phyloP scores from a whole-genome alignment of 202 grass and related monocot species.

The Zizania palustris region DNA sequence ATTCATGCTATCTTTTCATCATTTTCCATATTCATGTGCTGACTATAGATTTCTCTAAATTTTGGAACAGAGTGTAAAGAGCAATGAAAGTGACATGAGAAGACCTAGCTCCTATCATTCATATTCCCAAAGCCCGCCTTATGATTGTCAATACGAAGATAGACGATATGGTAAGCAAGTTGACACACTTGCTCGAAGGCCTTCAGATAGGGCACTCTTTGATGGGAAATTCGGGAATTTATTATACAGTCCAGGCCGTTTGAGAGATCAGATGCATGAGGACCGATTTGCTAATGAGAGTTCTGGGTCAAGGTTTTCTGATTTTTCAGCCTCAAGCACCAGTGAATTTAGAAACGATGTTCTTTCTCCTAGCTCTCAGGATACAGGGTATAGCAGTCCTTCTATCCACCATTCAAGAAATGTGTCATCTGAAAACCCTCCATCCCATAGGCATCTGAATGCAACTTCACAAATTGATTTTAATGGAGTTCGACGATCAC shows the following conservation, averaged over 20 bases:
- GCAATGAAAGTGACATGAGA: constrained; percentile 58
- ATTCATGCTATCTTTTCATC: constrained; percentile 5
- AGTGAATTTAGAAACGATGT: constrained; percentile 74
- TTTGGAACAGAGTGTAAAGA: constrained; percentile 65
- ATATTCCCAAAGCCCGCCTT: constrained; percentile 96
- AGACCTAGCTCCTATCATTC: constrained; percentile 94
- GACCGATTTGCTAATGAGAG: constrained; percentile 88
- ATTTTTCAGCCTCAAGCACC: constrained; percentile 87
- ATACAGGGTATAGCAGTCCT: constrained; percentile 63
- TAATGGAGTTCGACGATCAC: constrained; percentile 44
- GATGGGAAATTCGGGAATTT: constrained; percentile 70
- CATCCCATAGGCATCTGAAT: constrained; percentile 46
- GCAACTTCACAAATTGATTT: constrained; percentile 43
- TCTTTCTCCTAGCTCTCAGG: constrained; percentile 85
- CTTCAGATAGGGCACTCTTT: constrained; percentile 73
- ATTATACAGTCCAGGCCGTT: constrained; percentile 64
- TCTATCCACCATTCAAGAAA: constrained; percentile 61
- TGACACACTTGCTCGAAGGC: constrained; percentile 62
- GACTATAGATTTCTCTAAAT: constrained; percentile 33
- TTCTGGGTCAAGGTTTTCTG: constrained; percentile 82
- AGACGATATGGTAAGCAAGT: constrained; percentile 89
- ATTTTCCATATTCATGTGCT: constrained; percentile 31
- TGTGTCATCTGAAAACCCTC: constrained; percentile 58
- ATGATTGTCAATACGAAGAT: constrained; percentile 95
- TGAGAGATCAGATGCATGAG: constrained; percentile 66